Conservation (phyloP, 345 rosid genomes). For the Brassica juncea region DNA sequence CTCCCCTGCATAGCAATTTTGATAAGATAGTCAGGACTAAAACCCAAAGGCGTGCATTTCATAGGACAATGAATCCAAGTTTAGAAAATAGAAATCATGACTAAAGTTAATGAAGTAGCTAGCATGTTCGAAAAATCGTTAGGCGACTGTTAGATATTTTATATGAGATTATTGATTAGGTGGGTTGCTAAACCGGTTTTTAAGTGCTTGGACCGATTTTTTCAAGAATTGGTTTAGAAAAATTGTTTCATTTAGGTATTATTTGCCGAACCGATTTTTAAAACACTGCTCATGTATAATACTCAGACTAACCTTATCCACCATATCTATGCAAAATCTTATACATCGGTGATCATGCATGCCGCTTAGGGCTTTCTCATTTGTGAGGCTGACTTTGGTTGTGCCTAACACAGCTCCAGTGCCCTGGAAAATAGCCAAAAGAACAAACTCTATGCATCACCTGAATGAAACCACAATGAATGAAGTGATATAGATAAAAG, state of each 20-base stretch:
- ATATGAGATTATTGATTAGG: too few relatives aligned
- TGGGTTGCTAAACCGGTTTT: too few relatives aligned
- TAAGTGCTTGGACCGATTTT: too few relatives aligned
- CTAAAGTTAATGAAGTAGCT: background rate
- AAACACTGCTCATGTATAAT: background rate
- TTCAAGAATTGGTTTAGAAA: too few relatives aligned
- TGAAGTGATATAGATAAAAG: background rate
- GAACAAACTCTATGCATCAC: background rate
- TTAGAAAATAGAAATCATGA: background rate
- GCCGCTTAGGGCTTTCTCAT: background rate
- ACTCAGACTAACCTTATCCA: background rate
- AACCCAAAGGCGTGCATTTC: background rate
- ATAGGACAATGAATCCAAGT: background rate
- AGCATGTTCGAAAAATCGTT: background rate
- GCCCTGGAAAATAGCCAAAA: background rate
- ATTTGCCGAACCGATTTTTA: too few relatives aligned
- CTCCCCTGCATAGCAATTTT: background rate
- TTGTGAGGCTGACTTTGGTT: background rate
- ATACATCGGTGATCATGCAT: background rate
- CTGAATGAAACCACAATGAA: background rate
- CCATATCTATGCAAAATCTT: background rate
- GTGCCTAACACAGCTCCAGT: background rate
- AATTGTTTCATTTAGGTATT: too few relatives aligned
- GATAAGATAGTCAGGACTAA: too few relatives aligned
- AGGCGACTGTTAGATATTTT: too few relatives aligned